Evolutionary conservation across 2,329 filamentous ascomycete species (phyloP), one percentile per base, ranked within the genome.

Genomic region (Claviceps lovelessii): DNA sequence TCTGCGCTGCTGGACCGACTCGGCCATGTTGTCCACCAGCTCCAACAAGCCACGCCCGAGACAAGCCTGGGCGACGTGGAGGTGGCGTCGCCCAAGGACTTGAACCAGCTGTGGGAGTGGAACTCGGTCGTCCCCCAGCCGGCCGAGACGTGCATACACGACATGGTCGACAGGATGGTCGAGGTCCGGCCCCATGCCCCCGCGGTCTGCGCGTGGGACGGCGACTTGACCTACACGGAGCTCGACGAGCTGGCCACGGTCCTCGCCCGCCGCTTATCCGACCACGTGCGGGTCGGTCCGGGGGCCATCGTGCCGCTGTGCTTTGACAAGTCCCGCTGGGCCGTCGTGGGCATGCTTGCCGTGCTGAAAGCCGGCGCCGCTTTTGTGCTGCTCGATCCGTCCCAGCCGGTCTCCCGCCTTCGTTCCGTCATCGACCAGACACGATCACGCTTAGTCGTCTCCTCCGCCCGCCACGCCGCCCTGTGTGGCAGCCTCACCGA

Each of bases 161-260:
- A 76, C 46, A 62, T 76, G 54, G 70, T 78, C 54, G 64, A 67
- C 10, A 66, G 71, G 13, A 68, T 68, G 52, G 70, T 70, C 13
- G 58, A 56, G 13, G 56, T 60, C 29, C 65, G 69, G 3, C 73
- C 74, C 1, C 59, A 67, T n/a, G 65, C 67, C 28, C 58, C 68
- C 5, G 75, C 76, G 31, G 68, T 78, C n/a, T 63, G 73, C 54
- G 75, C 75, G 0, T 77, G 74, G 74, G 76, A 78, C 56, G 75
- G 76, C 39, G 61, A 62, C 54, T 68, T 76, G 53, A 76, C 73
- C 3, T 78, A 77, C 57, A 54, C 61, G 41, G 68, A 76, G 49
- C 64, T 77, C 2, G 72, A 76, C 41, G 58, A 61, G 1, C 63
- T 71, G 13, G 75, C 76, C 1, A 70, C 69, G 33, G 60, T 61